Evolutionary conservation across 2,329 filamentous ascomycete genomes (phyloP).

Genomic region (Xylariaceae sp.): DNA sequence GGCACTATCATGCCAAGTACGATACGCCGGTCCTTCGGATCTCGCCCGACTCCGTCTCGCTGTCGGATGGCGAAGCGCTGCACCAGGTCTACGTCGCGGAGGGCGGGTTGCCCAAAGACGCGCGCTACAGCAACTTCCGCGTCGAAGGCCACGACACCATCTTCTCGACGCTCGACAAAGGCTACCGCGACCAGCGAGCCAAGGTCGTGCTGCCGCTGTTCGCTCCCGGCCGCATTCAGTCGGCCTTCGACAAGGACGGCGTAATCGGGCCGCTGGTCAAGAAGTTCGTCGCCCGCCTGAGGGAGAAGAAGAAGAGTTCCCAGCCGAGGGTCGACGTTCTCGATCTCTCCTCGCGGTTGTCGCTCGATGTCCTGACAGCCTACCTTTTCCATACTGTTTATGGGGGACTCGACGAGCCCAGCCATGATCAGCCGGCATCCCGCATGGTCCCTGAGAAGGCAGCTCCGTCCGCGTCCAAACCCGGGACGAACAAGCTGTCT

Average conservation of each 20-base stretch:
- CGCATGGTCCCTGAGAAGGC: not conserved
- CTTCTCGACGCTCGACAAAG: not conserved
- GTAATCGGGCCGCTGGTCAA: not conserved
- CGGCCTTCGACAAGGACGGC: not conserved
- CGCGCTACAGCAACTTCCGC: not conserved
- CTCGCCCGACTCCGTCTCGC: not conserved
- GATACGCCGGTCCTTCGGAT: not conserved
- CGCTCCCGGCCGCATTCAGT: not conserved
- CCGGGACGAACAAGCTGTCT: slow-evolving; percentile 1
- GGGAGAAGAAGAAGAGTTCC: not conserved
- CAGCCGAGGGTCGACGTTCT: not conserved
- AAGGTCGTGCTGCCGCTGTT: not conserved
- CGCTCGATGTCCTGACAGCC: slow-evolving; percentile 2
- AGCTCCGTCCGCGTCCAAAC: not conserved
- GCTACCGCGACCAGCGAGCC: not conserved
- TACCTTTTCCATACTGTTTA: slow-evolving; percentile 1
- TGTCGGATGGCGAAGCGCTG: not conserved
- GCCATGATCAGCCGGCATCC: not conserved
- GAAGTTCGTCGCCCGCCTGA: not conserved
- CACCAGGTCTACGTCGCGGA: not conserved
- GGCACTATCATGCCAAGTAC: slow-evolving; percentile 5
- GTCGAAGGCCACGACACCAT: not conserved
- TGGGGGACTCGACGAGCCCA: not conserved
- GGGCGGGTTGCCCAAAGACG: not conserved
- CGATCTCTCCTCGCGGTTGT: slow-evolving; percentile 3